Percentiles rank a stretch among this genome's conserved stretches.
Conservation (phyloP, 805 yeast genomes). For the Kuraishia borneana region DNA sequence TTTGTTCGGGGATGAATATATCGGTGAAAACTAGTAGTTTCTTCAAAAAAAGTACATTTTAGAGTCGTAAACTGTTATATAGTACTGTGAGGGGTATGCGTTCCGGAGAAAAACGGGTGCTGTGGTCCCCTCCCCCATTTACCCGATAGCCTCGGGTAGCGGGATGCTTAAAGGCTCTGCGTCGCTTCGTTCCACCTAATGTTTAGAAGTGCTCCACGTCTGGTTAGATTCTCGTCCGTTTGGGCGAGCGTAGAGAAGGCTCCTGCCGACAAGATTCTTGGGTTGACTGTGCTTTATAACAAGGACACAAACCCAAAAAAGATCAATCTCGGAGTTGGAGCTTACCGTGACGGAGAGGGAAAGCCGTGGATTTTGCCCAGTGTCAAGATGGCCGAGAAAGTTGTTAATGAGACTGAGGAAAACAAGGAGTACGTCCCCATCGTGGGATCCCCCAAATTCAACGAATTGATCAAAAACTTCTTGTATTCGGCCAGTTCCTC, state of each 20-base stretch:
- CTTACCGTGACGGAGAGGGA: conserved; percentile 86
- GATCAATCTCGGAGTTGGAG: conserved; percentile 69
- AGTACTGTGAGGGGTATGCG: too few species aligned
- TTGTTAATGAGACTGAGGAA: conserved; percentile 31
- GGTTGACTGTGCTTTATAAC: conserved; percentile 66
- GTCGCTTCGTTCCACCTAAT: not conserved
- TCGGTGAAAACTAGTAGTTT: too few species aligned
- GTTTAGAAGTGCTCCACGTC: conserved; percentile 2
- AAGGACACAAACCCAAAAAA: conserved; percentile 49
- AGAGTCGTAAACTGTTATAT: too few species aligned
- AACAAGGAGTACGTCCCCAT: conserved; percentile 87
- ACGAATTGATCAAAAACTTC: conserved; percentile 54
- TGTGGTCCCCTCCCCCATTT: not conserved
- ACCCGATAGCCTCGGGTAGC: not conserved
- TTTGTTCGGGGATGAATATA: too few species aligned
- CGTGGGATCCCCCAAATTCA: conserved; percentile 63
- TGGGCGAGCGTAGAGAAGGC: conserved; percentile 27
- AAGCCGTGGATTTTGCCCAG: conserved; percentile 82
- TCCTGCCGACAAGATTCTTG: conserved; percentile 82
- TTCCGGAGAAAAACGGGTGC: too few species aligned
- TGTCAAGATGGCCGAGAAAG: conserved; percentile 53
- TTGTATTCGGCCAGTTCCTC: conserved; percentile 56
- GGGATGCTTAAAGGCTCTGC: too few species aligned
- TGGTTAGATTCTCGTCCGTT: conserved; percentile 13
- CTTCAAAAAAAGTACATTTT: too few species aligned